Conservation (phyloP, 2,329 filamentous ascomycete species). For the Tolypocladium amazonense region DNA sequence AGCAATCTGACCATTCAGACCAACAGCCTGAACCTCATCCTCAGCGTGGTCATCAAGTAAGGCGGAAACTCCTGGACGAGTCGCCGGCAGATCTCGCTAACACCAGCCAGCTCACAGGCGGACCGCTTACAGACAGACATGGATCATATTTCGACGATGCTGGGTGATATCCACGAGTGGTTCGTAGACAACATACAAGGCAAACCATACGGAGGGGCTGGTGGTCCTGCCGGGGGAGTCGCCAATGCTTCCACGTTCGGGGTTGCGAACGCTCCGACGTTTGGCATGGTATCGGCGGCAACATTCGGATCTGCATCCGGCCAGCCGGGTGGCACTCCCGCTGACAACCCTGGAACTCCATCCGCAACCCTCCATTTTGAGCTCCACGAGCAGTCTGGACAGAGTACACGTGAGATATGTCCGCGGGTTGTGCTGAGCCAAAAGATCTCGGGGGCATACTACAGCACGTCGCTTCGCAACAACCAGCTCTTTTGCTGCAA, state of each 20-base stretch:
- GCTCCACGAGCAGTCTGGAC: not conserved
- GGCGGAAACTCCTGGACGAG: no score
- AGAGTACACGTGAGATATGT: not conserved
- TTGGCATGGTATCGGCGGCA: not conserved
- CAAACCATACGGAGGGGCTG: not conserved
- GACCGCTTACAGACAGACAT: not conserved
- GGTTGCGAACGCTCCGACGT: not conserved
- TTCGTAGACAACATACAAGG: not conserved
- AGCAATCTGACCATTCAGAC: conserved; percentile 3
- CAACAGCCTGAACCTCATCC: conserved; percentile 4
- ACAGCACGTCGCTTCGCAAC: not conserved
- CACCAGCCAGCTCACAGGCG: not conserved
- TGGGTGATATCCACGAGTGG: conserved; percentile 1
- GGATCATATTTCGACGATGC: conserved; percentile 1
- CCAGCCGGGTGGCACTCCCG: not conserved
- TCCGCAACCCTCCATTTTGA: not conserved
- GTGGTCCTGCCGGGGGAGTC: not conserved
- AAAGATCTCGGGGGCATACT: not conserved
- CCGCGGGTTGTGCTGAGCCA: not conserved
- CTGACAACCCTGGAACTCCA: not conserved
- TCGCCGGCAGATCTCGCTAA: not conserved
- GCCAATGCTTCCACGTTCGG: not conserved
- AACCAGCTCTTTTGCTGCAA: not conserved
- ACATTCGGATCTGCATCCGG: not conserved
- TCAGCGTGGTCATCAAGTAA: conserved; percentile 5